Base-by-base conservation (phyloP, 495 filamentous ascomycete genomes). In the Cryomyces minteri region DNA sequence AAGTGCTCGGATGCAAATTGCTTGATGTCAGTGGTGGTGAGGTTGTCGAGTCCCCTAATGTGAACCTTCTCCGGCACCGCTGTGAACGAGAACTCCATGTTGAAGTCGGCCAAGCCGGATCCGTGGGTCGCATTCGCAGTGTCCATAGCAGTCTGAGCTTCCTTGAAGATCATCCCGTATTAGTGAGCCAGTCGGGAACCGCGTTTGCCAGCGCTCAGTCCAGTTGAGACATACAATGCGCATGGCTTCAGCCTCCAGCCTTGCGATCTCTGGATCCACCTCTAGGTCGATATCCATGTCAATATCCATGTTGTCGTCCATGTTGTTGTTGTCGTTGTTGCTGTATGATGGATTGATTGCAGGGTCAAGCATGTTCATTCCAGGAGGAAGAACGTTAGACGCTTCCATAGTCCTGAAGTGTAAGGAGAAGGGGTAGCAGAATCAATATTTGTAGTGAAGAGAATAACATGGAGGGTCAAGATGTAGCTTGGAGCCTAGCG, bases 11-110 rank as follows among this genome's bases (percentile, higher is more conserved):
- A 44, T 2, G 80, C 70, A 52, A 82, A 96, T 49, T 66, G 59
- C 51, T 78, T 76, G 51, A 94, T 77, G 46, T 94, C 72, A 25
- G 74, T 67, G 6, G 86, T 85, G 11, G 74, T 81, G 55, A 95
- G 68, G 47, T 79, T 76, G 54, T 93, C 83, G 1, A 95, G 70
- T 10, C 90, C 90, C 48, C 74, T 70, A 32, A 98, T 62, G 58
- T 94, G 78, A 39, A 98, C 67, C 58, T 93, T 93, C 50, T 71
- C 58, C 1, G 70, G 71, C 9, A 68, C 63, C 9, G 60, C 46
- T 25, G 49, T 43, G 36, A 38, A 38, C 1, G 12, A 14, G 34
- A 38, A 10, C 3, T 38, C 34, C 34, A 25, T 25, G 18, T 25
- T 25, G 18, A 25, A 25, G 18, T 25, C 18, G 18, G 18, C 18